A percentile compares a stretch with the other conserved stretches of the same genome.
These are phyloP conservation scores for Dryadomyces quercus-mongolicae DNA, from an alignment of 2,329 filamentous ascomycete species.

Conservation along the genomic window DNA sequence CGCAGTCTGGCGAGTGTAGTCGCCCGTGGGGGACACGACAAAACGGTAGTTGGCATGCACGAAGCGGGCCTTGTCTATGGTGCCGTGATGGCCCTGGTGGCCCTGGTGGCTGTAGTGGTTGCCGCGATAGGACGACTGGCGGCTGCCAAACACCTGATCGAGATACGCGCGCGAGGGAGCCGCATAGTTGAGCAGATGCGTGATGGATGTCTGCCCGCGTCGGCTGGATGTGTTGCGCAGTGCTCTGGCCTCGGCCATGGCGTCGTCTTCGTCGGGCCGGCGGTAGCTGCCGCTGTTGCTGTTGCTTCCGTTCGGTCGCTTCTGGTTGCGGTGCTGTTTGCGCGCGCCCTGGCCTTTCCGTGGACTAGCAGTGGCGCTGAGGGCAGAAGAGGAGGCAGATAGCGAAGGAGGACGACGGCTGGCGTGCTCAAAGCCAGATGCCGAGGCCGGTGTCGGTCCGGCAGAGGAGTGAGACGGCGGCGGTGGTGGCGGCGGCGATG, in stretches of 20 bases:
- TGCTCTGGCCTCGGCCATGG: constrained; percentile 64
- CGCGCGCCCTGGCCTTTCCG: constrained; percentile 66
- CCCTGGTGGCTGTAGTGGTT: constrained; percentile 37
- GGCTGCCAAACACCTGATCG: constrained; percentile 29
- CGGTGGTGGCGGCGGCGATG: constrained; percentile 25
- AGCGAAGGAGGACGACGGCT: constrained; percentile 29
- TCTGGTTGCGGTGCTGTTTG: constrained; percentile 76
- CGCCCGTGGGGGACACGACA: constrained; percentile 71
- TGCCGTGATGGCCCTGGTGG: constrained; percentile 63
- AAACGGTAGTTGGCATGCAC: constrained; percentile 97
- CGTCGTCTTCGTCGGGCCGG: constrained; percentile 66
- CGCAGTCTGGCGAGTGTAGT: constrained; percentile 67
- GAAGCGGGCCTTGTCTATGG: constrained; percentile 78
- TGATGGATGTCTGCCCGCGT: constrained; percentile 92
- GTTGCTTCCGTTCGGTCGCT: constrained; percentile 42
- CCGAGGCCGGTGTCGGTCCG: constrained; percentile 27
- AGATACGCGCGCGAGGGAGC: constrained; percentile 61
- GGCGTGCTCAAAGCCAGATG: constrained; percentile 36
- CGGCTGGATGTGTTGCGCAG: constrained; percentile 50
- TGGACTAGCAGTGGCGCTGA: constrained; percentile 28
- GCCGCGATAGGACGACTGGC: constrained; percentile 25
- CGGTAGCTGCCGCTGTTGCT: constrained; percentile 10
- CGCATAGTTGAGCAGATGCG: constrained; percentile 87
- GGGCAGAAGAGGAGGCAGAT: constrained; percentile 14
- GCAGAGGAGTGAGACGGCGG: constrained; percentile 26